Conservation (phyloP, 176 grass and related monocot species). For the Eragrostis curvula region DNA sequence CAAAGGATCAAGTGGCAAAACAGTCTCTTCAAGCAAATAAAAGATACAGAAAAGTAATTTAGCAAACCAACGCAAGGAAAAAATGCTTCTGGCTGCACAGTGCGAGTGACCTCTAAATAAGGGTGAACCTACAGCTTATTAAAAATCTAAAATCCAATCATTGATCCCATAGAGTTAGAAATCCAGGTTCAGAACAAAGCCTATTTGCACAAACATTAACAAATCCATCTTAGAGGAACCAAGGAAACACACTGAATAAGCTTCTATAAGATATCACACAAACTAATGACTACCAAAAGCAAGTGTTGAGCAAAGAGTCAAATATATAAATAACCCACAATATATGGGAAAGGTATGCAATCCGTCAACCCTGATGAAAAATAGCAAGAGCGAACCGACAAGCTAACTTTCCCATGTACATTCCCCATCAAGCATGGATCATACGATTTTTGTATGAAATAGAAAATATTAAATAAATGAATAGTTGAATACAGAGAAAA, state of each 20-base stretch:
- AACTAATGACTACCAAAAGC: neutral
- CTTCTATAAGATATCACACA: no score
- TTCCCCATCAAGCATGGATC: constrained; percentile 6
- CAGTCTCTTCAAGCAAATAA: constrained; percentile 2
- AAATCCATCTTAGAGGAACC: neutral
- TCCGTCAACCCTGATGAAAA: neutral
- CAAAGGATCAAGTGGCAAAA: constrained; percentile 15
- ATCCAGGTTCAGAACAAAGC: neutral
- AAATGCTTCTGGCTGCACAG: neutral
- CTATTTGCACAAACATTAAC: neutral
- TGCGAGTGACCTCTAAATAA: constrained; percentile 11
- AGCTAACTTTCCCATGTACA: constrained; percentile 8
- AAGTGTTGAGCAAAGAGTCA: neutral
- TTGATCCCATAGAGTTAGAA: neutral
- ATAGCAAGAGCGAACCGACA: neutral
- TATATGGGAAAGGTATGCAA: constrained; percentile 8
- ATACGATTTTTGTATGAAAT: constrained; percentile 4
- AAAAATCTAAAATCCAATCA: constrained; percentile 2
- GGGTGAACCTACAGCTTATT: neutral
- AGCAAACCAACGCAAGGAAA: constrained; percentile 29
- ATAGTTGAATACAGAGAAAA: neutral
- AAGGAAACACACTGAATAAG: neutral
- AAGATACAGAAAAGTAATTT: neutral
- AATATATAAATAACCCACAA: neutral
- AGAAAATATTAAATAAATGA: constrained; percentile 34